Evolutionary conservation across 2,329 filamentous ascomycete genomes (phyloP).

Genomic region (Fusarium avenaceum): DNA sequence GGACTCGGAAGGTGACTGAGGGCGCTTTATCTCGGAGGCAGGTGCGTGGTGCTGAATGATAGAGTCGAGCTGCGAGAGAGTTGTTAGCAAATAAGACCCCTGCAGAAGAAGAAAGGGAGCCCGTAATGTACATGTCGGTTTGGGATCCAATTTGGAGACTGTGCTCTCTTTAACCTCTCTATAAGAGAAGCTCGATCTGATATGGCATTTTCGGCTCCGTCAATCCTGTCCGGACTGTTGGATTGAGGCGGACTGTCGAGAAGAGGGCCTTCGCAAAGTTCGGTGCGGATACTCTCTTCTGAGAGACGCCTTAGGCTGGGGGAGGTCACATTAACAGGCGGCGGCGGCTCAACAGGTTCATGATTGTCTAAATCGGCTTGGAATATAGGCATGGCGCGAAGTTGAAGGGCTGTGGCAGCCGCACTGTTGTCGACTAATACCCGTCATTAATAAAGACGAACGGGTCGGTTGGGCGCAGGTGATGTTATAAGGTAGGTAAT

Average conservation of each 20-base stretch:
- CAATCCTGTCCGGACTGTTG: conserved; percentile 36
- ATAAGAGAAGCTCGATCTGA: conserved; percentile 84
- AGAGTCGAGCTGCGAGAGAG: conserved; percentile 55
- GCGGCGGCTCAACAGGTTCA: conserved; percentile 46
- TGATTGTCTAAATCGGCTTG: conserved; percentile 63
- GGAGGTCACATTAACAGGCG: conserved; percentile 33
- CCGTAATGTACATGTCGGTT: conserved; percentile 68
- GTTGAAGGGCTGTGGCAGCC: conserved; percentile 52
- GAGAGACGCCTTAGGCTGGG: conserved; percentile 57
- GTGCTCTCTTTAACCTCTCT: conserved; percentile 82
- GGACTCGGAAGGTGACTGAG: conserved; percentile 55
- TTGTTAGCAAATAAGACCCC: conserved; percentile 24
- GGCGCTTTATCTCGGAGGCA: conserved; percentile 32
- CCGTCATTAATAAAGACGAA: conserved; percentile 42
- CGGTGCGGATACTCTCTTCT: conserved; percentile 72
- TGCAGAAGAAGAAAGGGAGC: background rate
- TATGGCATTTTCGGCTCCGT: conserved; percentile 53
- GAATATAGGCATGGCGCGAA: conserved; percentile 68
- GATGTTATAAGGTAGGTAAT: conserved; percentile 7
- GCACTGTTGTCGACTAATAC: conserved; percentile 28
- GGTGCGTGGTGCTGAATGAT: conserved; percentile 48
- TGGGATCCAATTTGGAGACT: conserved; percentile 81
- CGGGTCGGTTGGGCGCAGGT: conserved; percentile 3
- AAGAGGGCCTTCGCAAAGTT: conserved; percentile 71
- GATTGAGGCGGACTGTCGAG: conserved; percentile 57